Evolutionary conservation across 768 basidiomycete species (phyloP).

Genomic region (Boletus edulis): DNA sequence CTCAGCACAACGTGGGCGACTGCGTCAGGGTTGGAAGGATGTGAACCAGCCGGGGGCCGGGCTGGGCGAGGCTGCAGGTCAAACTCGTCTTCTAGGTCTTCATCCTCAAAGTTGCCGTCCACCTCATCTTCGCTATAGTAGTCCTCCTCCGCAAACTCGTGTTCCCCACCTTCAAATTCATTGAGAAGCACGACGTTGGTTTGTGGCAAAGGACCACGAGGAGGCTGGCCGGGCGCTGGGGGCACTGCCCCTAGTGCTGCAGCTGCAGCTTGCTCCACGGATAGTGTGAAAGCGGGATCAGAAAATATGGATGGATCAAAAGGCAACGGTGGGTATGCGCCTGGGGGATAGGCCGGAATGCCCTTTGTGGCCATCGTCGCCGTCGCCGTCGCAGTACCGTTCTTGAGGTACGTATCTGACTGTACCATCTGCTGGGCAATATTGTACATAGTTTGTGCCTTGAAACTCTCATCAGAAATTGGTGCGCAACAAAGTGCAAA

Average conservation of each 20-base stretch:
- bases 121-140: constrained; percentile 48
- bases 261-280: constrained; percentile 48
- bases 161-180: constrained; percentile 36
- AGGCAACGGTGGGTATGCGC: constrained; percentile 41
- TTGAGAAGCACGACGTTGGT: constrained; percentile 39
- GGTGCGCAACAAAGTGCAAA: constrained; percentile 21
- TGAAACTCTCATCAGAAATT: constrained; percentile 33
- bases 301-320: constrained; percentile 54
- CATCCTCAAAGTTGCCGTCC: constrained; percentile 42
- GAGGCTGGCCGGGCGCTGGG: constrained; percentile 30
- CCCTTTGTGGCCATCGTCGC: constrained; percentile 35
- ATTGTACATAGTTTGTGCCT: constrained; percentile 64
- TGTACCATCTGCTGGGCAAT: constrained; percentile 67
- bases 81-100: constrained; percentile 32
- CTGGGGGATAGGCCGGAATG: constrained; percentile 39
- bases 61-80: constrained; percentile 27
- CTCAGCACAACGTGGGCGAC: constrained; percentile 41
- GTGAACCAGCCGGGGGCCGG: constrained; percentile 16
- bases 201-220: constrained; percentile 31
- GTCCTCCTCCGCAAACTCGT: constrained; percentile 40
- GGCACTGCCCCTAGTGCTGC: constrained; percentile 32
- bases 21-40: constrained; percentile 23
- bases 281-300: constrained; percentile 50
- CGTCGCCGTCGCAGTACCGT: constrained; percentile 30
- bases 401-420: constrained; percentile 38